These are phyloP conservation scores for Leptodermis oblonga DNA, from an alignment of 257 asterid species.

Conservation along the genomic window DNA sequence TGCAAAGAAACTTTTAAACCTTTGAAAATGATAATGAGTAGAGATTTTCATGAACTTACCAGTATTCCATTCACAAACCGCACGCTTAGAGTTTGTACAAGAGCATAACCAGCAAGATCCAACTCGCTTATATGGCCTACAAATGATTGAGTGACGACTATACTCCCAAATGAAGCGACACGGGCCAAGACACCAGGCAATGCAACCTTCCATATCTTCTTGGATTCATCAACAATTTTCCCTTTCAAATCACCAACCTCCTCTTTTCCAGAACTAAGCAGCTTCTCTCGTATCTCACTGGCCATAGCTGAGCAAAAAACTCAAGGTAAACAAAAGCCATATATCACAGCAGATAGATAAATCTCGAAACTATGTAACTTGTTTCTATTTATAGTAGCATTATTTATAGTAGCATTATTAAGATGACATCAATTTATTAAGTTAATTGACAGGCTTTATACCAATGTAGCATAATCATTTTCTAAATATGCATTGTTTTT, in stretches of 20 bases:
- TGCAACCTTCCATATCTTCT: conserved; percentile 87
- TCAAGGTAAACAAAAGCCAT: neutral
- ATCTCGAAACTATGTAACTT: too few relatives aligned
- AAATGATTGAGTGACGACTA: conserved; percentile 69
- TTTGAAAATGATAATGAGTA: neutral
- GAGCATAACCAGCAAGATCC: conserved; percentile 78
- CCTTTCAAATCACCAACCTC: conserved; percentile 41
- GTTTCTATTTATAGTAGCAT: too few relatives aligned
- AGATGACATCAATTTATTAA: too few relatives aligned
- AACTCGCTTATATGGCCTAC: conserved; percentile 53
- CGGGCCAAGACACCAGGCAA: conserved; percentile 70
- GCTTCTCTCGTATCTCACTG: conserved; percentile 38
- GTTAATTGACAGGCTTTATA: too few relatives aligned
- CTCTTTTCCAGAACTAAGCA: conserved; percentile 37
- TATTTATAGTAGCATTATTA: too few relatives aligned
- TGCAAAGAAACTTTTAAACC: neutral
- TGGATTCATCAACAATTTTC: conserved; percentile 50
- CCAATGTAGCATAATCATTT: too few relatives aligned
- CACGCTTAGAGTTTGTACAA: conserved; percentile 64
- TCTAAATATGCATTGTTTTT: too few relatives aligned
- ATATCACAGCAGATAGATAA: too few relatives aligned
- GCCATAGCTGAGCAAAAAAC: conserved; percentile 42
- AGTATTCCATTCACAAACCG: conserved; percentile 67
- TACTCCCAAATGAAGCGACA: conserved; percentile 58
- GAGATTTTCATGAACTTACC: conserved; percentile 34